Conservation (phyloP, 371 early-diverging fungal genomes). For the Actinomortierella ambigua region DNA sequence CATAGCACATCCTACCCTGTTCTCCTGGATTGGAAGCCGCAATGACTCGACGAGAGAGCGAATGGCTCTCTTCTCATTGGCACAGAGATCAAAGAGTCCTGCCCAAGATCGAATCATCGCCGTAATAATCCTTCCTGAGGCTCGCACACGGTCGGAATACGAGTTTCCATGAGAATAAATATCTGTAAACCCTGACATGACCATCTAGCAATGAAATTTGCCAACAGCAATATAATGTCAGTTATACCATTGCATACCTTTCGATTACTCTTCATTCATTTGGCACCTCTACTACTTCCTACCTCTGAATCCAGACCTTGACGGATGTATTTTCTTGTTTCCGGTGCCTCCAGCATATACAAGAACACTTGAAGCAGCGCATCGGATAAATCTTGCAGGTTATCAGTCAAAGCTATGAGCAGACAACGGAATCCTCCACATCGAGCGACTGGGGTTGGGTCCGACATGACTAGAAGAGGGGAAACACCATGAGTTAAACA, state of each 20-base stretch:
- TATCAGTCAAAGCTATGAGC: slow-evolving; percentile 74
- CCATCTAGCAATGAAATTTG: slow-evolving; percentile 51
- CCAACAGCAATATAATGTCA: neutral
- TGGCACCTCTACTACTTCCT: slow-evolving; percentile 1
- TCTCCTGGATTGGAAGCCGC: slow-evolving; percentile 76
- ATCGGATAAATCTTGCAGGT: slow-evolving; percentile 68
- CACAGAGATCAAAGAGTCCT: slow-evolving; percentile 74
- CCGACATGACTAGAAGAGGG: slow-evolving; percentile 46
- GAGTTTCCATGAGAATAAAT: slow-evolving; percentile 65
- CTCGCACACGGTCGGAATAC: slow-evolving; percentile 68
- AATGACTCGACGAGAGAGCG: slow-evolving; percentile 78
- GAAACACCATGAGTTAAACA: no score
- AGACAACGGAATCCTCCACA: slow-evolving; percentile 76
- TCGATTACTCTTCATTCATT: neutral
- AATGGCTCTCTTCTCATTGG: slow-evolving; percentile 74
- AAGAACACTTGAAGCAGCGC: slow-evolving; percentile 69
- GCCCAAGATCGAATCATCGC: slow-evolving; percentile 80
- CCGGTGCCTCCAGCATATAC: slow-evolving; percentile 74
- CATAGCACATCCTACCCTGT: slow-evolving; percentile 55
- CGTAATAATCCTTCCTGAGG: slow-evolving; percentile 64
- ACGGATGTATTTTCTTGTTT: slow-evolving; percentile 67
- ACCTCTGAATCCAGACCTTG: slow-evolving; percentile 83
- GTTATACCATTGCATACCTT: no score
- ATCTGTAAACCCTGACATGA: slow-evolving; percentile 81
- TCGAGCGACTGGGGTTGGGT: slow-evolving; percentile 65